phyloP scores from a whole-genome alignment of 2,329 filamentous ascomycete species.

The Sclerotinia spermophila region DNA sequence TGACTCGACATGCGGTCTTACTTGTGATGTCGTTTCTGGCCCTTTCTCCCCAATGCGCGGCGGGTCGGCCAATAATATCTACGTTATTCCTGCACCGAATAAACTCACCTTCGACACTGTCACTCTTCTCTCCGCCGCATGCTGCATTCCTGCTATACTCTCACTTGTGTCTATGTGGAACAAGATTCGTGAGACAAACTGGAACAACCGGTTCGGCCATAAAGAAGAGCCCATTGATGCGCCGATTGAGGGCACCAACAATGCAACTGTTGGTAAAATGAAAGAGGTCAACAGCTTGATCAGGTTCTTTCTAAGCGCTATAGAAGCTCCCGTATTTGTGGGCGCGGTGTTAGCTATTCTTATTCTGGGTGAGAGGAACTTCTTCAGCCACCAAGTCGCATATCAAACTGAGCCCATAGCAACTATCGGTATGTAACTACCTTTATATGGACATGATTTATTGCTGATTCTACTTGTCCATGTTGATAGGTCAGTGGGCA shows the following conservation, averaged over 20 bases:
- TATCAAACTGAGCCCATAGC: slow-evolving; percentile 61
- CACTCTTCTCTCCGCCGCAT: slow-evolving; percentile 59
- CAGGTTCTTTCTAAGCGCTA: slow-evolving; percentile 49
- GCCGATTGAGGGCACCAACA: slow-evolving; percentile 51
- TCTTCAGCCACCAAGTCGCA: slow-evolving; percentile 53
- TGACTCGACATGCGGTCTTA: slow-evolving; percentile 44
- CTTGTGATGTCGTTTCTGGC: slow-evolving; percentile 44
- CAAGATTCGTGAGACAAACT: slow-evolving; percentile 61
- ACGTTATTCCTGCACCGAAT: slow-evolving; percentile 55
- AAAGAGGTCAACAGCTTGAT: slow-evolving; percentile 54
- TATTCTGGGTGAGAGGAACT: slow-evolving; percentile 60
- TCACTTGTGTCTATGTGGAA: slow-evolving; percentile 60
- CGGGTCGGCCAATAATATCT: slow-evolving; percentile 57
- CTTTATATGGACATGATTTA: slow-evolving; percentile 5
- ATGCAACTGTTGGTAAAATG: slow-evolving; percentile 50
- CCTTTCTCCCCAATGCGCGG: slow-evolving; percentile 54
- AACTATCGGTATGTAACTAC: slow-evolving; percentile 51
- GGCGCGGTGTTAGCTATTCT: slow-evolving; percentile 57
- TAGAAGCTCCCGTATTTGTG: slow-evolving; percentile 57
- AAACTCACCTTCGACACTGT: slow-evolving; percentile 55
- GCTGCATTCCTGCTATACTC: slow-evolving; percentile 61
- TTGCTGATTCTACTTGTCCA: slow-evolving; percentile 33
- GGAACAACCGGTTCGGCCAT: slow-evolving; percentile 46
- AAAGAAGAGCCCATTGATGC: slow-evolving; percentile 38
- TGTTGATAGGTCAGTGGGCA: slow-evolving; percentile 52